A percentile compares a stretch with the other conserved stretches of the same genome.
phyloP scores from a whole-genome alignment of 2,329 filamentous ascomycete species.

The Aspergillus niger region DNA sequence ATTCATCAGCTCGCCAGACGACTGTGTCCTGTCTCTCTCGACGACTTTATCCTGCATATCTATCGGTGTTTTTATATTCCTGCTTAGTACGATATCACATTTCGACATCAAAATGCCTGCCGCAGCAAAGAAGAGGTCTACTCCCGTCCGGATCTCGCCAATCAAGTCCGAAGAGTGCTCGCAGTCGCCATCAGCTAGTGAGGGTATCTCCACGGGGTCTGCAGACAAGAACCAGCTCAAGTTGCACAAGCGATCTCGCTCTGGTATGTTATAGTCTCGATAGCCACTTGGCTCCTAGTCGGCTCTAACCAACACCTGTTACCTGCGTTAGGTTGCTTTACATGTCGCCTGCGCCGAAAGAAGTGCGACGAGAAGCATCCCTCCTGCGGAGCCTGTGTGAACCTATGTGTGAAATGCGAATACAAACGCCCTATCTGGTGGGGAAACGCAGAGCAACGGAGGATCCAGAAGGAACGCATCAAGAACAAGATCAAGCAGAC shows the following conservation, averaged over 20 bases:
- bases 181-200: conserved; percentile 44
- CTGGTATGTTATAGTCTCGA: conserved; percentile 65
- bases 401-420: conserved; percentile 84
- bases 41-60: conserved; percentile 11
- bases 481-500: conserved; percentile 98
- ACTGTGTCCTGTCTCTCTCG: conserved; percentile 19
- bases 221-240: conserved; percentile 67
- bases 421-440: conserved; percentile 98
- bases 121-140: conserved; percentile 21
- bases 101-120: conserved; percentile 20
- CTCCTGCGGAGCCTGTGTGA: conserved; percentile 64
- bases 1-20: conserved; percentile 18
- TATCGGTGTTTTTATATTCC: not conserved
- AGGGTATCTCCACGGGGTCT: conserved; percentile 50
- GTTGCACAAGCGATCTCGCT: conserved; percentile 91
- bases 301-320: not conserved
- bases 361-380: conserved; percentile 70
- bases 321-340: conserved; percentile 61
- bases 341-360: conserved; percentile 67
- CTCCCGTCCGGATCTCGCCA: conserved; percentile 7
- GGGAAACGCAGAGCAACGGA: conserved; percentile 86
- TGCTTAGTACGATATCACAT: not conserved
- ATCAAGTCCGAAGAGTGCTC: conserved; percentile 19
- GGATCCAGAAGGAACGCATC: conserved; percentile 88
- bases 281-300: not conserved